Evolutionary conservation across 129 eudicot genomes (phyloP).

Genomic region (Artemisia argyi): DNA sequence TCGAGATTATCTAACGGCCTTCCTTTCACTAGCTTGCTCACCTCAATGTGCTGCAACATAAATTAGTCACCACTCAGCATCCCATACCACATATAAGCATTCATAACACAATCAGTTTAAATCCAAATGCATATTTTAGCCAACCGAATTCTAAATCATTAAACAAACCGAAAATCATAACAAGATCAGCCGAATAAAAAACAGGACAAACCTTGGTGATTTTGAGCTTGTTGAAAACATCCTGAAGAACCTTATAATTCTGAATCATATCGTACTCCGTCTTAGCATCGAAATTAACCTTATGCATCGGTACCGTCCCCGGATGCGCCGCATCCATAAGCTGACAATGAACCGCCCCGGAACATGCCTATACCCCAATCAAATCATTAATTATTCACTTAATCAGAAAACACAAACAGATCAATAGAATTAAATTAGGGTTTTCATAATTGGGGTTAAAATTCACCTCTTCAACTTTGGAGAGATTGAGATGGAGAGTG

Average conservation of each 20-base stretch:
- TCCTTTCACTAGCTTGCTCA: constrained; percentile 87
- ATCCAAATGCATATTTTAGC: background rate
- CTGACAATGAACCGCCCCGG: constrained; percentile 98
- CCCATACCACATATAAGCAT: no score
- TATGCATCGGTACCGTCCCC: constrained; percentile 95
- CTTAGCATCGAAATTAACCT: constrained; percentile 95
- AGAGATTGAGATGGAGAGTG: constrained; percentile 79
- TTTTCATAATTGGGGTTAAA: constrained; percentile 21
- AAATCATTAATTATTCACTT: background rate
- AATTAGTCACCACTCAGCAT: background rate
- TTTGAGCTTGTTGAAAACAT: constrained; percentile 87
- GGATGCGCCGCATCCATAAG: constrained; percentile 94
- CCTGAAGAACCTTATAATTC: constrained; percentile 95
- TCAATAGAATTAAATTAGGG: constrained; percentile 13
- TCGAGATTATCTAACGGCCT: constrained; percentile 91
- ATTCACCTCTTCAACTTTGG: constrained; percentile 91
- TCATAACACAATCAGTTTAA: no score
- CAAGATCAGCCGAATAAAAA: background rate
- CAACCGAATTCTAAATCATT: background rate
- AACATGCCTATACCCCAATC: constrained; percentile 58
- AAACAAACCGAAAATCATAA: background rate
- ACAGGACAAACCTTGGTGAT: constrained; percentile 64
- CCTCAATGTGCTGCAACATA: constrained; percentile 76
- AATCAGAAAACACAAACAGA: background rate
- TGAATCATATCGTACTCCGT: constrained; percentile 95